Conservation (phyloP, 108 stramenopile species). For the Stephanodiscus minutulus region DNA sequence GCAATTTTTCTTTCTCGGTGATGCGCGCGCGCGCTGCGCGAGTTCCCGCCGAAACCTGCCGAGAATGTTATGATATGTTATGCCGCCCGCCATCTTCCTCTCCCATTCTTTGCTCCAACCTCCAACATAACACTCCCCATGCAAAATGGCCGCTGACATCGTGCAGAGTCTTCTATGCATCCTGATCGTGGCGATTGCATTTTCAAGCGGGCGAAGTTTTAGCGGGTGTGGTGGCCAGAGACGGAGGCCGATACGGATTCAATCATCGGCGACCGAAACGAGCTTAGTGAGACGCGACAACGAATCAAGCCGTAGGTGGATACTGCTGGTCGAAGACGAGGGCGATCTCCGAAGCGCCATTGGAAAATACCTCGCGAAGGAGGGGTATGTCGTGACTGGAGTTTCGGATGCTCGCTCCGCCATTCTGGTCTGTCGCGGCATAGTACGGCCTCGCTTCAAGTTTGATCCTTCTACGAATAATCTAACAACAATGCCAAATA, state of each 20-base stretch:
- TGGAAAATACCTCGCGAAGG: conserved; percentile 64
- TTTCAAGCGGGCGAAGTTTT: no score
- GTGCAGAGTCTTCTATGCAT: no score
- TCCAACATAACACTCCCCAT: no score
- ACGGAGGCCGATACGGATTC: no score
- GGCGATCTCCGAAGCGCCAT: conserved; percentile 68
- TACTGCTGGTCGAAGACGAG: conserved; percentile 82
- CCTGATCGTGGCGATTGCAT: no score
- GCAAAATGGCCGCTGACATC: no score
- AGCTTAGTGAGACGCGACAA: background rate
- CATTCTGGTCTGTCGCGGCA: conserved; percentile 53
- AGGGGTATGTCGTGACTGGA: conserved; percentile 72
- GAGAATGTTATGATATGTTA: no score
- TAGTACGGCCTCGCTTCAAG: conserved; percentile 24
- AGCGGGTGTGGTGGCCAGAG: no score
- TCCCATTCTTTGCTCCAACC: no score
- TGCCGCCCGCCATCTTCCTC: no score
- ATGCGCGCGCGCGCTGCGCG: no score
- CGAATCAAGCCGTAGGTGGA: conserved; percentile 18
- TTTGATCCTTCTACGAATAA: conserved; percentile 17
- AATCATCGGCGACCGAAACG: no score
- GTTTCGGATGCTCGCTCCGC: conserved; percentile 65
- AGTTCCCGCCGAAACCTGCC: background rate
- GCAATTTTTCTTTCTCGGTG: background rate
- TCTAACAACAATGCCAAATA: conserved; percentile 4